Conservation (phyloP, 176 grass and related monocot genomes). For the Cenchrus fungigraminus region DNA sequence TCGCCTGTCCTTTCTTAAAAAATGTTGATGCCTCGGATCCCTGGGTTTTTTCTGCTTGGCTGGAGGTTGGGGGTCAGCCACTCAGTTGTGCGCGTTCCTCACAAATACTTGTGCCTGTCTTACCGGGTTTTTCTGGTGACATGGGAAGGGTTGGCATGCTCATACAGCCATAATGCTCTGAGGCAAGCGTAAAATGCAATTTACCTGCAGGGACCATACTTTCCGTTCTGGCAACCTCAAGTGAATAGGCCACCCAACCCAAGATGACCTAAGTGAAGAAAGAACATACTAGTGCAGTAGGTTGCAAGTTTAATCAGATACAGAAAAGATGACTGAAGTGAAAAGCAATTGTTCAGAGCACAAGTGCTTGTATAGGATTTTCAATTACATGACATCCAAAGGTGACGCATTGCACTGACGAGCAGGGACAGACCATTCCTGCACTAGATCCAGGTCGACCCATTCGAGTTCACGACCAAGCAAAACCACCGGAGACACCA, state of each 20-base stretch:
- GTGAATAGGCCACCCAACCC: background rate
- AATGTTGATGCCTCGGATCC: too few species aligned
- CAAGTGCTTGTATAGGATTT: background rate
- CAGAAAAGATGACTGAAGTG: background rate
- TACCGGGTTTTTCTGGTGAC: background rate
- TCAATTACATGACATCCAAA: background rate
- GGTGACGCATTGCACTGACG: too few species aligned
- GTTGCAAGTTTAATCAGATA: background rate
- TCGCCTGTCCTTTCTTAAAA: too few species aligned
- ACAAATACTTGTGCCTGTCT: too few species aligned
- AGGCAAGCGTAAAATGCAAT: too few species aligned
- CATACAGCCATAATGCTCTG: background rate
- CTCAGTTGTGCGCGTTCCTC: too few species aligned
- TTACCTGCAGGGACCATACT: background rate
- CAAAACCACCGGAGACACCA: background rate
- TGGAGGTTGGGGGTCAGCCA: too few species aligned
- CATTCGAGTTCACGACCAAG: too few species aligned
- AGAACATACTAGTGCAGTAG: background rate
- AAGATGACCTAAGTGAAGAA: background rate
- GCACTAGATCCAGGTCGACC: background rate
- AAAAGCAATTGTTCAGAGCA: background rate
- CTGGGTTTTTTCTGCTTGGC: too few species aligned
- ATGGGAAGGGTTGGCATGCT: background rate
- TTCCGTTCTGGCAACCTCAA: background rate
- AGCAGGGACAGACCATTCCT: background rate